phyloP scores from a whole-genome alignment of 148 eudicot genomes.

The Persicaria tinctoria region DNA sequence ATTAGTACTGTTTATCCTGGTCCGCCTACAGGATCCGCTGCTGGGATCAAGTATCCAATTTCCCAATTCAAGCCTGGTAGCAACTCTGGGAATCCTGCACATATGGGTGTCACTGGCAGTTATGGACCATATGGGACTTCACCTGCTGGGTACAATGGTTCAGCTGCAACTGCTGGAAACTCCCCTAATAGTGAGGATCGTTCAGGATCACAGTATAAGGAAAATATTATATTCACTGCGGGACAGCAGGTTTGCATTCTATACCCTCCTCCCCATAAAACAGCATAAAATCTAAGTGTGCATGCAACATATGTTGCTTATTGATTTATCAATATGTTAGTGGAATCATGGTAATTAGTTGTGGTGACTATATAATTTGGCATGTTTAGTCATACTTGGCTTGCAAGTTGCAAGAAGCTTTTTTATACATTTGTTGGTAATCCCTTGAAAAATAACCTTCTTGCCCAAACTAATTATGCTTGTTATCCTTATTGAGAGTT shows the following conservation, averaged over 20 bases:
- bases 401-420: too few species aligned
- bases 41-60: conserved; percentile 36
- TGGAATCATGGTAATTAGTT: not conserved
- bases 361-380: too few species aligned
- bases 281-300: not conserved
- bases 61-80: conserved; percentile 32
- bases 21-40: conserved; percentile 30
- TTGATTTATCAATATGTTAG: not conserved
- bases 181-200: conserved; percentile 35
- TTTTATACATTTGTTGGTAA: not conserved
- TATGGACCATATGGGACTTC: conserved; percentile 35
- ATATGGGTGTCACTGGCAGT: conserved; percentile 38
- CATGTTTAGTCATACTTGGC: too few species aligned
- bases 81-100: conserved; percentile 31
- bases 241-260: conserved; percentile 40
- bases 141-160: conserved; percentile 22
- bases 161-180: conserved; percentile 28
- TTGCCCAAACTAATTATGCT: not conserved
- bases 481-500: not conserved
- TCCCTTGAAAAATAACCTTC: not conserved
- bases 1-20: conserved; percentile 37
- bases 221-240: conserved; percentile 28
- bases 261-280: not conserved
- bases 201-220: conserved; percentile 32
- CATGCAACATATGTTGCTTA: not conserved